phyloP scores from a whole-genome alignment of 1,284 basidiomycete genomes.

The Pyrrhoderma noxium region DNA sequence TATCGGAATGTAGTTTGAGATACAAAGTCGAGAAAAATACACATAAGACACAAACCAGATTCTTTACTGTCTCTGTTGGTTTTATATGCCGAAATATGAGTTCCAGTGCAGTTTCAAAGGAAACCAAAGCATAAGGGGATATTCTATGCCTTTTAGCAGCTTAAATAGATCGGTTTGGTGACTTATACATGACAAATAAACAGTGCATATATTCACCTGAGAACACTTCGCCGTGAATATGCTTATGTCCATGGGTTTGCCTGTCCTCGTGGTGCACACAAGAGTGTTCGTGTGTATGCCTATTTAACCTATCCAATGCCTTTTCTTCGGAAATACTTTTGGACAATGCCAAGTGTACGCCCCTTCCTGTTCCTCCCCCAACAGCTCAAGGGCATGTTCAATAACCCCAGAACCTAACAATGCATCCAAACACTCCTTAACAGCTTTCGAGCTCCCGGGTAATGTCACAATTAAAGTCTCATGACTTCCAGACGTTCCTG shows the following conservation, averaged over 20 bases:
- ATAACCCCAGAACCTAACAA: slow-evolving; percentile 49
- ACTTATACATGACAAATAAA: background rate
- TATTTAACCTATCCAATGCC: slow-evolving; percentile 16
- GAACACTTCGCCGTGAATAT: slow-evolving; percentile 10
- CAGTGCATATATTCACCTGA: slow-evolving; percentile 14
- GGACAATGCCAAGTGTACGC: slow-evolving; percentile 44
- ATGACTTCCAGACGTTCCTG: slow-evolving; percentile 50
- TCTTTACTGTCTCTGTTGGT: slow-evolving; percentile 33
- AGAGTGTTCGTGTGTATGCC: slow-evolving; percentile 18
- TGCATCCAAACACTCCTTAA: slow-evolving; percentile 67
- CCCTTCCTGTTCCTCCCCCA: slow-evolving; percentile 61
- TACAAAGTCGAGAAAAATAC: background rate
- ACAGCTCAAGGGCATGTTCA: slow-evolving; percentile 68
- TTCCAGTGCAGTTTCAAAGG: slow-evolving; percentile 56
- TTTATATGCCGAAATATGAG: slow-evolving; percentile 47
- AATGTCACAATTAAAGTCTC: slow-evolving; percentile 70
- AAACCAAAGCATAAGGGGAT: slow-evolving; percentile 72
- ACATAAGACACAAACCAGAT: slow-evolving; percentile 28
- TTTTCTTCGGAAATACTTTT: slow-evolving; percentile 19
- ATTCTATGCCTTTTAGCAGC: slow-evolving; percentile 60
- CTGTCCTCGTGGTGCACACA: slow-evolving; percentile 30
- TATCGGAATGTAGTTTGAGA: slow-evolving; percentile 22
- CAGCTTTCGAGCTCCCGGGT: slow-evolving; percentile 81
- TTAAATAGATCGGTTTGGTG: slow-evolving; percentile 32
- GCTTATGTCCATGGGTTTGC: slow-evolving; percentile 38